Evolutionary conservation across 306 rosid species (phyloP), one percentile per base, ranked within the genome.

Genomic region (Herpetospermum pedunculosum): DNA sequence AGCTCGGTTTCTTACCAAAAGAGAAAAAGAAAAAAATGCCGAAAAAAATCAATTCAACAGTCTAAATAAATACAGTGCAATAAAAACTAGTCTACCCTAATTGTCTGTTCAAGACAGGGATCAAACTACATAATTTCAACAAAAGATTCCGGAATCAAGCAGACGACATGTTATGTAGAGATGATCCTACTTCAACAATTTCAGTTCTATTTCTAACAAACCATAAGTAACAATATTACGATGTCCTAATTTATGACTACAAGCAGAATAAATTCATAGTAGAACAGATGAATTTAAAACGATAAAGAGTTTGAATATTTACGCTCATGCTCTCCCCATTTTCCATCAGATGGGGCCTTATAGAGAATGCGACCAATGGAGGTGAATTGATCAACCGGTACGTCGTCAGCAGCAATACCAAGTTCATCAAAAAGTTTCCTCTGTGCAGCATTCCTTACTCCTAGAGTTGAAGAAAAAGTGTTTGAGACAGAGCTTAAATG

Each of bases 321-420:
- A 94, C 99, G 77, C 85, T 94, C 99, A 73, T 94, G 99, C 83
- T 94, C 99, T 76, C 99, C 99, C 97, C 99, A 94, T 82, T 89
- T 89, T 83, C 99, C 96, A 65, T 94, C 97, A 74, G 99, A 94
- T 77, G 99, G 97, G 37, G 99, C 97, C 90, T 94, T 94, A 76
- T 94, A 94, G 70, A 89, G 91, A 0, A 94, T 94, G 80, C 96
- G 94, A 29, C 99, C 97, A 71, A 94, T 71, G 25, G 99, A 89
- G 78, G 74, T 84, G 82, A 94, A 94, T 83, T 89, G 86, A 76
- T 94, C 97, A 67, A 94, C 96, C 5, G 99, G 99, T 72, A 94
- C 81, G 71, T 94, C 97, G 71, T 87, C 90, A 26, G 95, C 92
- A 74, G 76, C 81, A 81, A 94, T 94, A 70, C 99, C 99, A 26